phyloP scores from a whole-genome alignment of 2,329 filamentous ascomycete genomes.

The Monosporascus sp. region DNA sequence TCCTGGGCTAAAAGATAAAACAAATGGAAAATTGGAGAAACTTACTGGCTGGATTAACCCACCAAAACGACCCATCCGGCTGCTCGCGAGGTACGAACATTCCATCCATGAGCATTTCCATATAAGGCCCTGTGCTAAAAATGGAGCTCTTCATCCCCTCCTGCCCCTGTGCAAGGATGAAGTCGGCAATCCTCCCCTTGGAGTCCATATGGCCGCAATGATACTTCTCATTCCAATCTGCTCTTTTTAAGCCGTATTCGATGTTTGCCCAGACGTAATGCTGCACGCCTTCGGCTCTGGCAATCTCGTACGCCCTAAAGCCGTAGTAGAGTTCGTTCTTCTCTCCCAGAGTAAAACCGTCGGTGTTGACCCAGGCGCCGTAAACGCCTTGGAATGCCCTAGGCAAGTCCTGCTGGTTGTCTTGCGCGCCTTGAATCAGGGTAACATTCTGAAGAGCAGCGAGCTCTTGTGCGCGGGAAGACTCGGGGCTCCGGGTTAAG shows the following conservation, averaged over 20 bases:
- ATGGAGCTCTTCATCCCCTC: conserved; percentile 46
- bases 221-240: background rate
- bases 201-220: conserved; percentile 44
- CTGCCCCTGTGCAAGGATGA: conserved; percentile 37
- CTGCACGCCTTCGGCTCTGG: conserved; percentile 36
- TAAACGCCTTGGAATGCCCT: conserved; percentile 38
- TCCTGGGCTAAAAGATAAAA: no score
- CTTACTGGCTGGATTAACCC: no score
- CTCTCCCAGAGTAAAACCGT: conserved; percentile 48
- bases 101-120: conserved; percentile 35
- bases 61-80: no score
- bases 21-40: no score
- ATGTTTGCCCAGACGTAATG: conserved; percentile 44
- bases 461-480: conserved; percentile 36
- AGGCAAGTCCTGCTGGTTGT: conserved; percentile 27
- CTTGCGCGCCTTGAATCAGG: no score
- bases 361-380: conserved; percentile 50
- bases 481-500: conserved; percentile 41
- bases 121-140: conserved; percentile 55
- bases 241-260: conserved; percentile 40
- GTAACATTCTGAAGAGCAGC: no score
- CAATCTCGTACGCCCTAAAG: conserved; percentile 35
- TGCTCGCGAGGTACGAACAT: conserved; percentile 30
- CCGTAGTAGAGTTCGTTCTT: conserved; percentile 46
- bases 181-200: conserved; percentile 40